Base-by-base conservation (phyloP, 2,329 filamentous ascomycete species). In the Cadophora gregata region DNA sequence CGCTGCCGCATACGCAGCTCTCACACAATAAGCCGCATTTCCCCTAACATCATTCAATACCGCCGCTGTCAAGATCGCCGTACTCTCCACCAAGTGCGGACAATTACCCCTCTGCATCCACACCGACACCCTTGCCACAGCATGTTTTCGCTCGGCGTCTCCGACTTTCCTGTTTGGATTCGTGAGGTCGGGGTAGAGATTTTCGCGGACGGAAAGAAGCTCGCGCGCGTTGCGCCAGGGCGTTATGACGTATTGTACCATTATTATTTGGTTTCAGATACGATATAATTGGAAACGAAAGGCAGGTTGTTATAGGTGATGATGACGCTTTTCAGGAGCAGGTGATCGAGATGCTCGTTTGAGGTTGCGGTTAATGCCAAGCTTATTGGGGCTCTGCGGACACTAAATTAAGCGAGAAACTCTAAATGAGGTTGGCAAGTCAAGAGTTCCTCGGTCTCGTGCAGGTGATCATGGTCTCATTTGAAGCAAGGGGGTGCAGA, bases 11-110 rank as follows among this genome's bases (percentile, higher is more conserved):
- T 95, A 94, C 50, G 90, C 85, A 64, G 90, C 86, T 60, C 90
- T 83, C 51, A 90, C 82, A 58, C 88, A 86, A 78, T 91, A 89
- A 16, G 71, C 62, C 59, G 73, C 74, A 58, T 75, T 76, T 4
- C 67, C 75, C 42, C 66, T 67, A 3, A 69, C 81, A 79, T 93
- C 91, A 74, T 88, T 86, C 61, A 93, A 79, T 24, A 89, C 80
- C 31, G 90, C 91, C 68, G 90, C 88, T 71, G 87, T 86, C 67
- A 96, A 81, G 69, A 93, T 84, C 2, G 90, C 90, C 50, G 92
- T 94, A 42, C 90, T 91, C 79, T 95, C 92, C 63, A 95, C 86
- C 78, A 93, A 84, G 80, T 95, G 90, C 63, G 92, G 92, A 69
- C 93, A 90, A 73, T 87, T 87, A 70, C 89, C 89, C 76, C 90